phyloP scores from a whole-genome alignment of 2,329 filamentous ascomycete species.

The Colletotrichum costaricense region DNA sequence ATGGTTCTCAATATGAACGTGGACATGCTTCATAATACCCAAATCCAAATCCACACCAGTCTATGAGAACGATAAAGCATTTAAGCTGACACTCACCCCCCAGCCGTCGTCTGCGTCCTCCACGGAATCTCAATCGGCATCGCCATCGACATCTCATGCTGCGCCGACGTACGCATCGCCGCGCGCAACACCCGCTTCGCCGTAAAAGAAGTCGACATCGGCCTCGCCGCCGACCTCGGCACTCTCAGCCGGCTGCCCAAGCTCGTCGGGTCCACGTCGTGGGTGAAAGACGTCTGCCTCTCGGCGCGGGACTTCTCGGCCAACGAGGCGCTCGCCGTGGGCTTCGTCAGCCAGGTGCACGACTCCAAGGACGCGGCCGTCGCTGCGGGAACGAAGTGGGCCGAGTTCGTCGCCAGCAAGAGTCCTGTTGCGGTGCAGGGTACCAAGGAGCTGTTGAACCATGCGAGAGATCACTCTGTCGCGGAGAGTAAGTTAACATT shows the following conservation, averaged over 20 bases:
- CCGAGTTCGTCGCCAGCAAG: constrained; percentile 77
- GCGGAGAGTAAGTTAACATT: constrained; percentile 73
- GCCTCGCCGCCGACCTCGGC: constrained; percentile 82
- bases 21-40: neutral
- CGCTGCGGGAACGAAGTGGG: constrained; percentile 71
- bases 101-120: constrained; percentile 83
- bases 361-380: constrained; percentile 73
- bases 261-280: constrained; percentile 75
- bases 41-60: neutral
- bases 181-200: constrained; percentile 70
- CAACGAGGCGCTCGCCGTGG: constrained; percentile 75
- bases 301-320: constrained; percentile 77
- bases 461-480: constrained; percentile 80
- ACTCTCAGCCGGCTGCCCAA: constrained; percentile 80
- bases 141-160: constrained; percentile 78
- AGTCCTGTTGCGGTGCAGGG: constrained; percentile 89
- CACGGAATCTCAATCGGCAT: constrained; percentile 84
- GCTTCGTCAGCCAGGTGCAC: constrained; percentile 76
- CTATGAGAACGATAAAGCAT: neutral
- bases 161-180: constrained; percentile 77
- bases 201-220: constrained; percentile 87
- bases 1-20: neutral
- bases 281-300: constrained; percentile 83
- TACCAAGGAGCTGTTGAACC: constrained; percentile 89
- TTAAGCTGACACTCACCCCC: constrained; percentile 32